phyloP scores from a whole-genome alignment of 192 early-diverging fungal genomes.

The Backusella liffmaniae region DNA sequence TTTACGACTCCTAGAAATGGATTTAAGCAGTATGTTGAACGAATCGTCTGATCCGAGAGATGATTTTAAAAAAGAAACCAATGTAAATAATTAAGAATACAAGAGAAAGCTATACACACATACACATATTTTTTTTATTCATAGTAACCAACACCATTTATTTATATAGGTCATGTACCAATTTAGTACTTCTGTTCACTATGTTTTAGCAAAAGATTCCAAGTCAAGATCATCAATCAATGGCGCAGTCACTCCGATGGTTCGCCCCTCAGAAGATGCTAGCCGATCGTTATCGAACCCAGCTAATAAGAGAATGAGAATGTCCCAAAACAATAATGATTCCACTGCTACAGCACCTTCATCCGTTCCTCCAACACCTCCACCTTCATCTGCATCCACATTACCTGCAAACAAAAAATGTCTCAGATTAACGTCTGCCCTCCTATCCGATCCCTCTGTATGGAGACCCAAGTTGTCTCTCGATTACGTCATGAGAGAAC shows the following conservation, averaged over 20 bases:
- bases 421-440: not conserved
- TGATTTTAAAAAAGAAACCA: not conserved
- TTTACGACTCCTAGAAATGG: slow-evolving; percentile 6
- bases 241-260: not conserved
- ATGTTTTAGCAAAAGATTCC: slow-evolving; percentile 1
- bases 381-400: not conserved
- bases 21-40: slow-evolving; percentile 20
- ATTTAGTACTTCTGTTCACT: slow-evolving; percentile 19
- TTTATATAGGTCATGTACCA: slow-evolving; percentile 11
- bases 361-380: not conserved
- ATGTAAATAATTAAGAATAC: not conserved
- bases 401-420: not conserved
- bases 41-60: not conserved
- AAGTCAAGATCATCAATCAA: not conserved
- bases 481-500: slow-evolving; percentile 11
- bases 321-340: not conserved
- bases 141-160: not conserved
- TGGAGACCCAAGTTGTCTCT: slow-evolving; percentile 28
- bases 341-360: not conserved
- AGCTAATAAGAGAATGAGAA: not conserved
- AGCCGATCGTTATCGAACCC: not conserved
- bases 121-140: too few relatives aligned
- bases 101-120: not conserved
- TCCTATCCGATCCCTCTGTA: not conserved
- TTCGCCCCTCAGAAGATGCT: not conserved